Conservation (phyloP, 805 yeast species). For the Saturnispora dispora region DNA sequence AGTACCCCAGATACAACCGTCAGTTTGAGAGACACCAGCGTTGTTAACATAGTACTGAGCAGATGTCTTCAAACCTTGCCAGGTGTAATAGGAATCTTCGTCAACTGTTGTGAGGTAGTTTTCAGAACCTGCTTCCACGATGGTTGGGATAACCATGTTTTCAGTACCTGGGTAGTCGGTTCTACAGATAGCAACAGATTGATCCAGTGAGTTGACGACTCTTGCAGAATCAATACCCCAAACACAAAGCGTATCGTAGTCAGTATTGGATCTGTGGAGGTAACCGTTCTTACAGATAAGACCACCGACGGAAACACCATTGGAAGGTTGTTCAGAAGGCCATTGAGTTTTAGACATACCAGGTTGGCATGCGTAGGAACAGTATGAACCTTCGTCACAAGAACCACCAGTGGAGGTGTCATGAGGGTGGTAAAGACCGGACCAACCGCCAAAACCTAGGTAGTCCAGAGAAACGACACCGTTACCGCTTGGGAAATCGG, state of each 20-base stretch:
- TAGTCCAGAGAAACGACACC: slow-evolving; percentile 73
- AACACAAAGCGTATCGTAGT: slow-evolving; percentile 64
- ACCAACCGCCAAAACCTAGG: slow-evolving; percentile 56
- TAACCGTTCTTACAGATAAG: slow-evolving; percentile 75
- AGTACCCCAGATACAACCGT: slow-evolving; percentile 93
- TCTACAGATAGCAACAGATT: slow-evolving; percentile 85
- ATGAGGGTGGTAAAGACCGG: slow-evolving; percentile 48
- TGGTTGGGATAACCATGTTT: slow-evolving; percentile 94
- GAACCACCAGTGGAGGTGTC: slow-evolving; percentile 40
- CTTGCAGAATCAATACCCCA: slow-evolving; percentile 72
- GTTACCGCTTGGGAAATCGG: slow-evolving; percentile 66
- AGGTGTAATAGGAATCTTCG: slow-evolving; percentile 64
- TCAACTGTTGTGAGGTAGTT: slow-evolving; percentile 73
- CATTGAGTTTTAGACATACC: slow-evolving; percentile 99
- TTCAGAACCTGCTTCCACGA: slow-evolving; percentile 56
- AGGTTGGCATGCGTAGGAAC: slow-evolving; percentile 96
- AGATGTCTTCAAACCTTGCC: slow-evolving; percentile 78
- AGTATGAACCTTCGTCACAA: slow-evolving; percentile 85
- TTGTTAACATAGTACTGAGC: slow-evolving; percentile 96
- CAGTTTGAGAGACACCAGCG: slow-evolving; percentile 83
- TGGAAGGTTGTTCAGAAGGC: slow-evolving; percentile 81
- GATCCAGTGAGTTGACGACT: slow-evolving; percentile 53
- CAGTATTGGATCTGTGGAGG: slow-evolving; percentile 71
- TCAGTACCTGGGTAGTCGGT: slow-evolving; percentile 99
- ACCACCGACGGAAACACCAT: slow-evolving; percentile 93